phyloP scores from a whole-genome alignment of 352 stramenopile genomes.

The Globisporangium okanoganense region DNA sequence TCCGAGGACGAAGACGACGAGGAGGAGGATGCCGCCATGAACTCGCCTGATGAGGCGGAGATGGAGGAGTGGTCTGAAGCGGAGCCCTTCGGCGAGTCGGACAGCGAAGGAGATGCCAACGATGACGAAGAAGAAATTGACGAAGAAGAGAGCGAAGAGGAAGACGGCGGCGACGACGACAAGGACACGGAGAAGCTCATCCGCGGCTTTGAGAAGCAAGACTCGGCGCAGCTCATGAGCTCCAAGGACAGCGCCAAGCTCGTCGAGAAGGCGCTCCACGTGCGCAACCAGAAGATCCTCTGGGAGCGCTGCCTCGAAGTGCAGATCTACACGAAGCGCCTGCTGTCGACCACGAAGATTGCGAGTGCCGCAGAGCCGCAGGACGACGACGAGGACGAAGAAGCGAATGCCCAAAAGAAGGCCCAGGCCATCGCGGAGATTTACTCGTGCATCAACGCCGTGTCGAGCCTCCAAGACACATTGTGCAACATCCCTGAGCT shows the following conservation, averaged over 20 bases:
- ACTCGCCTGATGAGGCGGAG: conserved; percentile 71
- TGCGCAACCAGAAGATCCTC: conserved; percentile 80
- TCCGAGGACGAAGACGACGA: background rate
- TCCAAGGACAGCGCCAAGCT: conserved; percentile 75
- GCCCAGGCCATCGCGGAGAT: conserved; percentile 39
- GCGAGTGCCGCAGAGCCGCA: conserved; percentile 3
- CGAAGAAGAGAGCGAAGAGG: conserved; percentile 29
- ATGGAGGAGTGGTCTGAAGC: conserved; percentile 80
- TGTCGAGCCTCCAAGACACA: conserved; percentile 56
- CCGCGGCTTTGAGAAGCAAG: conserved; percentile 69
- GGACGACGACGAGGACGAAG: conserved; percentile 14
- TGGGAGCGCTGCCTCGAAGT: conserved; percentile 83
- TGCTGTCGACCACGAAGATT: conserved; percentile 51
- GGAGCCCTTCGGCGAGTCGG: conserved; percentile 73
- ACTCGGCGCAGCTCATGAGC: conserved; percentile 70
- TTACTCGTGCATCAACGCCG: conserved; percentile 55
- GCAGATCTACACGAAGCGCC: conserved; percentile 83
- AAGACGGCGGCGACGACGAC: conserved; percentile 38
- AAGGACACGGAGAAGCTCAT: conserved; percentile 76
- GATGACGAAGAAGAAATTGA: conserved; percentile 26
- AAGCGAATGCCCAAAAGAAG: conserved; percentile 31
- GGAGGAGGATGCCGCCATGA: conserved; percentile 18
- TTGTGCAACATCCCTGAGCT: conserved; percentile 70
- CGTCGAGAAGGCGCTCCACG: conserved; percentile 71
- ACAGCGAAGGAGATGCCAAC: conserved; percentile 28